Conservation (phyloP, 2,329 filamentous ascomycete genomes). For the Penicillium frequentans region DNA sequence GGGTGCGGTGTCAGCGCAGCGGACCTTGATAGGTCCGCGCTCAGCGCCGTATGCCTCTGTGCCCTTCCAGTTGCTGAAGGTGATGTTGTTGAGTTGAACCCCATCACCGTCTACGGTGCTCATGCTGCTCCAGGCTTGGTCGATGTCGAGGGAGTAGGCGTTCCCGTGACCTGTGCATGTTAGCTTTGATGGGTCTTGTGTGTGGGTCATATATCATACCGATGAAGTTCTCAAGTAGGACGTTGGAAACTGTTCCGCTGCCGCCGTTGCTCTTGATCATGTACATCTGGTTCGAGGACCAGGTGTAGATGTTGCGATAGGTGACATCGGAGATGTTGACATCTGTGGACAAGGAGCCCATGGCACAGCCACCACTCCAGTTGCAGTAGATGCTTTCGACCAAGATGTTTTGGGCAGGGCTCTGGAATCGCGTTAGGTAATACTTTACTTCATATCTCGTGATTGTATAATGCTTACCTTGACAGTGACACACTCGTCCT, state of each 20-base stretch:
- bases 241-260: conserved; percentile 52
- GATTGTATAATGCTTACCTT: conserved; percentile 36
- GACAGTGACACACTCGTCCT: conserved; percentile 61
- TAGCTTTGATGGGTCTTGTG: neutral
- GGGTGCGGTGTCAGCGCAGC: conserved; percentile 52
- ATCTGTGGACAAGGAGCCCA: conserved; percentile 55
- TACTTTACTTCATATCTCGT: too few species aligned
- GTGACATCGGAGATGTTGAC: conserved; percentile 53
- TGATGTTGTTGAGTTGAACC: conserved; percentile 55
- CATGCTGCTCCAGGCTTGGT: conserved; percentile 55
- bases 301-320: conserved; percentile 61
- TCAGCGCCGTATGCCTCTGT: conserved; percentile 49
- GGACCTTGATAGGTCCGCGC: conserved; percentile 55
- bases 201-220: conserved; percentile 15
- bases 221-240: conserved; percentile 58
- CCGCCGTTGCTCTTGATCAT: conserved; percentile 65
- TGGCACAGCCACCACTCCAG: conserved; percentile 59
- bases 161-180: conserved; percentile 52
- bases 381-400: conserved; percentile 63
- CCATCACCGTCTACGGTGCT: conserved; percentile 47
- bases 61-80: conserved; percentile 58
- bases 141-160: conserved; percentile 58
- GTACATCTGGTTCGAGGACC: conserved; percentile 62
- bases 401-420: conserved; percentile 54
- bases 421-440: conserved; percentile 28